These are phyloP conservation scores for Leishmania tarentolae DNA, from an alignment of 208 protist species.

Conservation along the genomic window DNA sequence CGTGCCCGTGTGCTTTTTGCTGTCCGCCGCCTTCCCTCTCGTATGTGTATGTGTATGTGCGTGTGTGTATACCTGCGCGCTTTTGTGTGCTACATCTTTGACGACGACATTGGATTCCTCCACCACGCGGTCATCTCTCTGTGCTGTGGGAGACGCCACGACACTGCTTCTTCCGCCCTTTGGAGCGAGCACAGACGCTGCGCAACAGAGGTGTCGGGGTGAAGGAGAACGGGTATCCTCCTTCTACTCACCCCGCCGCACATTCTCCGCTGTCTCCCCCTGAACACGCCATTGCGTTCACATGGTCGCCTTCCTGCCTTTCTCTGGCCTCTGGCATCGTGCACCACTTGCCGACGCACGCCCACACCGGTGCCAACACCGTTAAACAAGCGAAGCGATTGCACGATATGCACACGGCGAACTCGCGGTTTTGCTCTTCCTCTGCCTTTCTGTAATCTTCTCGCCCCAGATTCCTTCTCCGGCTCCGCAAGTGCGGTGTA, in stretches of 20 bases:
- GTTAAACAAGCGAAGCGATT: neutral
- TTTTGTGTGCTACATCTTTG: no score
- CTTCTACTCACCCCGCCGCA: neutral
- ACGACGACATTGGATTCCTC: no score
- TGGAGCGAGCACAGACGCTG: neutral
- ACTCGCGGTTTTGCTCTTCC: neutral
- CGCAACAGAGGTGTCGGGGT: neutral
- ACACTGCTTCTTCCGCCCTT: neutral
- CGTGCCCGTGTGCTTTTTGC: neutral
- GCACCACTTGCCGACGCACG: neutral
- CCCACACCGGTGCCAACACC: neutral
- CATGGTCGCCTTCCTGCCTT: neutral
- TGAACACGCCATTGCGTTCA: neutral
- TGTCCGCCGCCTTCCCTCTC: neutral
- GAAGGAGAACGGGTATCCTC: neutral
- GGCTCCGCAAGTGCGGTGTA: neutral
- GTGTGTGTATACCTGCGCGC: neutral
- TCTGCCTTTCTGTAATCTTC: neutral
- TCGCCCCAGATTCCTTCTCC: neutral
- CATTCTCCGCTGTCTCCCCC: neutral
- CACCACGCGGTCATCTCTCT: no score
- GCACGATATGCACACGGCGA: neutral
- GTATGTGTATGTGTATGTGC: neutral
- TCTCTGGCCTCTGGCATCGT: neutral
- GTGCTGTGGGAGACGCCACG: neutral